Conservation (phyloP, 192 early-diverging fungal species). For the Paraglomus brasilianum region DNA sequence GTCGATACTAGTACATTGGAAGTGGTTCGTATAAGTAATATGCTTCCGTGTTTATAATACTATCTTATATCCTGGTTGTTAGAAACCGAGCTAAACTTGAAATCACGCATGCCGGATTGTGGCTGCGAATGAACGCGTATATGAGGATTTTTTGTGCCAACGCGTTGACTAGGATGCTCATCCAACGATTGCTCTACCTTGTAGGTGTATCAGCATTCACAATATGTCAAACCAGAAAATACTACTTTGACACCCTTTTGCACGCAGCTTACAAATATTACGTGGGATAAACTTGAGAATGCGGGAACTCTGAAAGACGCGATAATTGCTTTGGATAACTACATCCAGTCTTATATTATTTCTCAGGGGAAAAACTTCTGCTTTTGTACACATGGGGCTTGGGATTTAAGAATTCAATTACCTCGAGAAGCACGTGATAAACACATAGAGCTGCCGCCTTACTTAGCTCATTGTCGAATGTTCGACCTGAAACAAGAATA, state of each 20-base stretch:
- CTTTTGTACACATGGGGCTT: slow-evolving; percentile 73
- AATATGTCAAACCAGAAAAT: slow-evolving; percentile 49
- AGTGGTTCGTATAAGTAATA: slow-evolving; percentile 27
- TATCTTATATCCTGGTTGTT: not conserved
- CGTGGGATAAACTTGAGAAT: slow-evolving; percentile 49
- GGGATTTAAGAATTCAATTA: slow-evolving; percentile 69
- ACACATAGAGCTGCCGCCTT: slow-evolving; percentile 53
- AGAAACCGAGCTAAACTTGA: no score
- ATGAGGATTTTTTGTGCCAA: no score
- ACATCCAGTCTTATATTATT: slow-evolving; percentile 52
- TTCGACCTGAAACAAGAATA: slow-evolving; percentile 71
- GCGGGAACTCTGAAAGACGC: slow-evolving; percentile 58
- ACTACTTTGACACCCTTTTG: slow-evolving; percentile 59
- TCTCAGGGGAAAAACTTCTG: slow-evolving; percentile 54
- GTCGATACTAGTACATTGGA: slow-evolving; percentile 45
- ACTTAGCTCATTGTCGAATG: slow-evolving; percentile 57
- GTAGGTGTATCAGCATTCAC: slow-evolving; percentile 44
- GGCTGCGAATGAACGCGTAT: no score
- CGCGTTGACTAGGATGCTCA: no score
- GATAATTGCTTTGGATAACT: slow-evolving; percentile 49
- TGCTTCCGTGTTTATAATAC: not conserved
- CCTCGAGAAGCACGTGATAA: slow-evolving; percentile 66
- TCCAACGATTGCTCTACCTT: not conserved
- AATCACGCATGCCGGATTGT: no score
- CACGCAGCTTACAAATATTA: slow-evolving; percentile 59